Evolutionary conservation across 2,329 filamentous ascomycete species (phyloP), one percentile per base, ranked within the genome.

Genomic region (Alternaria hordeiaustralica): DNA sequence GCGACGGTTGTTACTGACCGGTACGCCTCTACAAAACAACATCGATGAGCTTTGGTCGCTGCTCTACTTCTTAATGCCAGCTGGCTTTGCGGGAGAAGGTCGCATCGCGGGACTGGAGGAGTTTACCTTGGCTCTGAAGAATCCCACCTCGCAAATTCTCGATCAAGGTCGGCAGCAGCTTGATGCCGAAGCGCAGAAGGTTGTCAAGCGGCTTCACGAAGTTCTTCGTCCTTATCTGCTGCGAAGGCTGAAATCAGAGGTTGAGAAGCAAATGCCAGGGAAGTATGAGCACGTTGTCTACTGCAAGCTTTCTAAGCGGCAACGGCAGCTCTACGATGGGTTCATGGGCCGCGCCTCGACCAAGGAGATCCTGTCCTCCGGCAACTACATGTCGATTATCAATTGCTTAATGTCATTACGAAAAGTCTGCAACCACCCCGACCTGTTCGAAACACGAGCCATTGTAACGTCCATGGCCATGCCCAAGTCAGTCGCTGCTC

Each of bases 281-380:
- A 99, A 99, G 79, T 97, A 97, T 75, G 96, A 99, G 79, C 94
- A 97, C 75, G 94, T 99, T 20, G 92, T 98, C 68, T 94, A 97
- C 75, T 99, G 96, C 79, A 92, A 95, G 47, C 85, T 99, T 5
- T 98, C 95, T 7, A 97, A 98, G 79, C 90, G 96, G 23, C 96
- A 99, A 77, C 89, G 96, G 46, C 96, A 97, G 80, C 84, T 99
- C 9, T 99, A 99, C 75, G 96, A 99, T 80, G 95, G 95, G 2
- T 99, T 98, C 80, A 89, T 99, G 82, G 93, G 93, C 33, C 90
- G 94, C 60, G 91, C 91, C 4, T 93, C 97, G 72, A 98, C 96
- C 0, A 90, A 93, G 67, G 91, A 93, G 63, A 97, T 94, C 0
- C 84, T 99, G 18, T 88, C 93, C 3, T 96, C 93, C 2, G 96